Percentiles rank a stretch among this genome's conserved stretches.
Conservation (phyloP, 2,329 filamentous ascomycete genomes). For the Sporothrix brunneoviolacea region DNA sequence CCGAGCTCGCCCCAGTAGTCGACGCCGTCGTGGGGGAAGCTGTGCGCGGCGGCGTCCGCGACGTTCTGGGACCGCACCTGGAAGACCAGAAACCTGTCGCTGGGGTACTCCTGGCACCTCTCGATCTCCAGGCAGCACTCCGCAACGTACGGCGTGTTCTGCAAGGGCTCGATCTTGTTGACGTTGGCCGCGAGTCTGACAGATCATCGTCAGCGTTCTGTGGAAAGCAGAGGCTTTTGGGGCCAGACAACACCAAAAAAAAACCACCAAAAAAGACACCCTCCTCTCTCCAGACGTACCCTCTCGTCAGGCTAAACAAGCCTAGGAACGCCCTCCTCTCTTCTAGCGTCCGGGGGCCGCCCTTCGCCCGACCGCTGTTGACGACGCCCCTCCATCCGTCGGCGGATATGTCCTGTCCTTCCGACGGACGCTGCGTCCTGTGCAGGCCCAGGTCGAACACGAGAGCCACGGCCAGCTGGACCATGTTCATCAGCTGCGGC, state of each 20-base stretch:
- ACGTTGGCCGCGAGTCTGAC: neutral
- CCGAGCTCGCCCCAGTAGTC: neutral
- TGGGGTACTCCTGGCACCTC: neutral
- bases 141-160: neutral
- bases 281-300: too few relatives aligned
- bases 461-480: neutral
- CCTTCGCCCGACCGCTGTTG: neutral
- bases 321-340: neutral
- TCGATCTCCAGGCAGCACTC: neutral
- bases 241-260: too few relatives aligned
- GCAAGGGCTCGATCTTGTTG: neutral
- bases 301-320: neutral
- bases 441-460: neutral
- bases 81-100: neutral
- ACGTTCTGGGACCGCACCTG: neutral
- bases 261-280: too few relatives aligned
- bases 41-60: neutral
- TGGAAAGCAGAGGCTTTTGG: too few relatives aligned
- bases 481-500: neutral
- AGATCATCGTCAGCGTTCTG: neutral
- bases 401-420: neutral
- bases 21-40: neutral
- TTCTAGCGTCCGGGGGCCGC: neutral
- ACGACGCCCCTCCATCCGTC: neutral
- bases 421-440: neutral